Evolutionary conservation across 768 basidiomycete species (phyloP), one percentile per base, ranked within the genome.

Genomic region (Leucocoprinus birnbaumii): DNA sequence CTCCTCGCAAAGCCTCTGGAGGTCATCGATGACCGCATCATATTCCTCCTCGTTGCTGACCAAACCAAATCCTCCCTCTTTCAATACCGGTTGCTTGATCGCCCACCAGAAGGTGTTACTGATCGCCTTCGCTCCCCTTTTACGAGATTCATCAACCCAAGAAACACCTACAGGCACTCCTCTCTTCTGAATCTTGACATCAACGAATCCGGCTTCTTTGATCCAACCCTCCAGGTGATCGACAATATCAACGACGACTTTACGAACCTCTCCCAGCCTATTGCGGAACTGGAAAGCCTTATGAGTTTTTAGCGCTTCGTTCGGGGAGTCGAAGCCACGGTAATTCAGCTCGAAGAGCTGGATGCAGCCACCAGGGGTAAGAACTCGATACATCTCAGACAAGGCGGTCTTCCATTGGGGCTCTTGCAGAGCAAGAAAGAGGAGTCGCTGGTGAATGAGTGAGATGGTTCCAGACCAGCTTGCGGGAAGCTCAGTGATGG

Each of bases 321-420:
- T 27, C 2, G 51, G 51, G 5, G 51, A 25, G 19, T 41, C 24
- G 14, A 48, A 53, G 3, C n/a, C n/a, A n/a, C 26, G 16, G 11
- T 52, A 38, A 10, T 49, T 48, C 10, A 43, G 38, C 37, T 58
- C 57, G 26, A 52, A 50, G 7, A 58, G 26, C 26, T 59, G 58
- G 14, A 59, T 50, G 53, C 58, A 59, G 7, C 53, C 54, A 8
- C 58, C 58, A 2, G 57, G 57, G n/a, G 31, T 41, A 13, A 52
- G 38, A 18, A 49, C 51, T 3, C 57, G 44, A 43, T 53, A 35
- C 38, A 58, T 37, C 21, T 58, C 57, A 2, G 38, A 21, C 10
- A 58, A 2, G 0, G 51, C 57, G 2, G 57, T 19, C 25, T 58
- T 53, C 57, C 57, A 58, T 38, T 58, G 51, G 2, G 41, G 24